Conservation (phyloP, 116 monocot species). For the Dioscorea cayenensis region DNA sequence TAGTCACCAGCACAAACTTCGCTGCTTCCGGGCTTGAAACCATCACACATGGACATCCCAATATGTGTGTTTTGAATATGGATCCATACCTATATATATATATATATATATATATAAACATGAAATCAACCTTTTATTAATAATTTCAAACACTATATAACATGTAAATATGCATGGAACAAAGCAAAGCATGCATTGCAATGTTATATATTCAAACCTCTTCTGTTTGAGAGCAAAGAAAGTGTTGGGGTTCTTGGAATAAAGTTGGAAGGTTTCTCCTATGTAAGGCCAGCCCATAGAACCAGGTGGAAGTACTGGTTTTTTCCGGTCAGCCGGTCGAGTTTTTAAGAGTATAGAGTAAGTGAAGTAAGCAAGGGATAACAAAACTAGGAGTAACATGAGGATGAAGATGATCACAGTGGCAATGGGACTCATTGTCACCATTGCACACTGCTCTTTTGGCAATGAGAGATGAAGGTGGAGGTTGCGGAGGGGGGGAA, state of each 20-base stretch:
- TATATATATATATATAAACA: background rate
- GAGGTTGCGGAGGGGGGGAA: background rate
- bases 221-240: constrained; percentile 59
- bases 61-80: constrained; percentile 84
- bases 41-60: constrained; percentile 90
- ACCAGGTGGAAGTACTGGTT: constrained; percentile 58
- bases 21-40: constrained; percentile 85
- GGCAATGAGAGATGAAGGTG: background rate
- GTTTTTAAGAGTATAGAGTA: background rate
- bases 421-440: background rate
- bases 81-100: constrained; percentile 38
- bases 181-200: background rate
- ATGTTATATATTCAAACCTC: constrained; percentile 15
- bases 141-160: too few species aligned
- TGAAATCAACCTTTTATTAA: too few species aligned
- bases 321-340: background rate
- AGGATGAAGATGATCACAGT: background rate
- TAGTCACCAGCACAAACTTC: constrained; percentile 68
- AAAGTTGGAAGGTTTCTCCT: constrained; percentile 79
- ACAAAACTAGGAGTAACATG: background rate
- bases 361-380: background rate
- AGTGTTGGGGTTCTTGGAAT: constrained; percentile 56
- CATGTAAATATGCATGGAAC: too few species aligned
- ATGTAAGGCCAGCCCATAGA: constrained; percentile 82
- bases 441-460: too few species aligned